Evolutionary conservation across 495 filamentous ascomycete species (phyloP), one percentile per base, ranked within the genome.

Genomic region (Aspergillus cristatus): DNA sequence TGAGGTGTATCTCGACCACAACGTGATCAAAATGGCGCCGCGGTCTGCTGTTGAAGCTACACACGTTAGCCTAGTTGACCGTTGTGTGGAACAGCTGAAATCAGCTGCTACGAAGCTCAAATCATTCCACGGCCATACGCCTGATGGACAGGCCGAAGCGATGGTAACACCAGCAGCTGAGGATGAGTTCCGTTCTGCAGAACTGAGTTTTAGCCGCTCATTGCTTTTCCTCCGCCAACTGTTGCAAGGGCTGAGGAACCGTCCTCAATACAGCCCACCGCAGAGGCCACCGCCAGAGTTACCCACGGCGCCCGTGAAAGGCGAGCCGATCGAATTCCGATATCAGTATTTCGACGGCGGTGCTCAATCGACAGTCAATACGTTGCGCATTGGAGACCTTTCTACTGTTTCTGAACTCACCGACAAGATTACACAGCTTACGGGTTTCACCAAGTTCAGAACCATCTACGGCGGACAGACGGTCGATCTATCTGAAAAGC

Each of bases 11-110:
- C 55, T 95, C 11, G 78, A 82, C 36, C 61, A 72, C 26, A 44
- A 35, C 4, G 53, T 67, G 13, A 62, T 68, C 16, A 48, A 51
- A 12, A 60, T 53, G 11, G 52, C 69, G 4, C 60, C 67, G 6
- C 53, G 54, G 12, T 65, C 67, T 14, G 67, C 72, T 5, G 61
- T 74, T 14, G 74, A 83, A 43, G 68, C 70, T 13, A 82, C 89
- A n/a, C 88, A 95, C 56, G 67, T 90, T 39, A 68, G 72, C 7
- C 67, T 95, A 10, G 84, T 86, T 13, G 70, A 82, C 44, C 78
- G 84, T 33, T 94, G 88, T 47, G 71, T 93, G 8, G 59, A 70
- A 12, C 83, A 91, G 51, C 68, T 95, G 7, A 80, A 76, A 25
- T 63, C 68, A 1, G 78, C 84, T n/a, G 84, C 83, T 8, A 56